Percentiles rank a stretch among this genome's conserved stretches.
phyloP scores from a whole-genome alignment of 2,329 filamentous ascomycete genomes.

The Cercospora brassicicola region DNA sequence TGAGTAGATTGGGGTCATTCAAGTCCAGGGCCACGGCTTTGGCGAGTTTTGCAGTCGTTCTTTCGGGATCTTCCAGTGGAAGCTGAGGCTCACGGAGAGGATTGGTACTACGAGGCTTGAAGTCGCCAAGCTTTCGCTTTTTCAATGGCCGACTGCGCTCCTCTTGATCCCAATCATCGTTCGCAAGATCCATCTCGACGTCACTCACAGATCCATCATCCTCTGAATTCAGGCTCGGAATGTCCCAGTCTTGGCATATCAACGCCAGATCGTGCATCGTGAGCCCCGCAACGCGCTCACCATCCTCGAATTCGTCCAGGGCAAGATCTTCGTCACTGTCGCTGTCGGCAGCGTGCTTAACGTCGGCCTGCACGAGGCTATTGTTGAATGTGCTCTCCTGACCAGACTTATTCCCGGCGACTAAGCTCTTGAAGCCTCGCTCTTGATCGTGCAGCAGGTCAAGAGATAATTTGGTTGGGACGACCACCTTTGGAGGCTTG shows the following conservation, averaged over 20 bases:
- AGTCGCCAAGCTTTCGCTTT: slow-evolving; percentile 60
- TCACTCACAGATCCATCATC: slow-evolving; percentile 22
- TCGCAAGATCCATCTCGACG: slow-evolving; percentile 25
- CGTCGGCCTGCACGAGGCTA: slow-evolving; percentile 52
- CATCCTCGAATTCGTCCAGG: slow-evolving; percentile 55
- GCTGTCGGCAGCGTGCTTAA: slow-evolving; percentile 54
- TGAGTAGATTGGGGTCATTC: slow-evolving; percentile 81
- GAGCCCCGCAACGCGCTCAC: slow-evolving; percentile 71
- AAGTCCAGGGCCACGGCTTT: slow-evolving; percentile 81
- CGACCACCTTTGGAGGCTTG: slow-evolving; percentile 77
- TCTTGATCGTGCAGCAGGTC: slow-evolving; percentile 86
- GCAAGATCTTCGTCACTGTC: slow-evolving; percentile 52
- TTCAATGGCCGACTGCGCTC: slow-evolving; percentile 54
- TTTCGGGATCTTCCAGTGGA: slow-evolving; percentile 77
- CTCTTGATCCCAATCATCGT: slow-evolving; percentile 39
- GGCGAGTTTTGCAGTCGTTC: slow-evolving; percentile 68
- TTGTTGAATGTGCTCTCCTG: slow-evolving; percentile 49
- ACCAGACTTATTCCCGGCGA: slow-evolving; percentile 46
- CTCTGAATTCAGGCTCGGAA: slow-evolving; percentile 56
- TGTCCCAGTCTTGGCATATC: slow-evolving; percentile 82
- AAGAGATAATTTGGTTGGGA: slow-evolving; percentile 83
- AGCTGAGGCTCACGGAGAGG: slow-evolving; percentile 26
- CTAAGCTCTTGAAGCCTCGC: slow-evolving; percentile 75
- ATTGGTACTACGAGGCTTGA: slow-evolving; percentile 24
- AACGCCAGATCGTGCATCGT: slow-evolving; percentile 79